phyloP scores from a whole-genome alignment of 441 rosid genomes.

The Adansonia gregorii region DNA sequence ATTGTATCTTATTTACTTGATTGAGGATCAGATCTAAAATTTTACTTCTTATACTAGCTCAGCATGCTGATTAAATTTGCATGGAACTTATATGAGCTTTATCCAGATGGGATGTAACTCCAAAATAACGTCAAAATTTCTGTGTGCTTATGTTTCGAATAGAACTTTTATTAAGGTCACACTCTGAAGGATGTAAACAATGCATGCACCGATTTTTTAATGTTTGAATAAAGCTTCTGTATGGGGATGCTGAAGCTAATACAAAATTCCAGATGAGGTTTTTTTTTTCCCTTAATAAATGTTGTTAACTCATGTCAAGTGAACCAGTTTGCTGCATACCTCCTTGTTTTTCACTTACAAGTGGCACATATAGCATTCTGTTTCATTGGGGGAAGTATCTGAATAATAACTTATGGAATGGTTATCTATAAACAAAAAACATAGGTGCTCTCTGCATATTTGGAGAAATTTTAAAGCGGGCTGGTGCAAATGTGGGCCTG shows the following conservation, averaged over 20 bases:
- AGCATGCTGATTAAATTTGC: slow-evolving; percentile 6
- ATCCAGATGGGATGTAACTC: not conserved
- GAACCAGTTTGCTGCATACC: slow-evolving; percentile 1
- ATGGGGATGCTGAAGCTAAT: not conserved
- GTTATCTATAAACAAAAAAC: slow-evolving; percentile 21
- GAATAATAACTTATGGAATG: slow-evolving; percentile 15
- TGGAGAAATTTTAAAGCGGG: slow-evolving; percentile 71
- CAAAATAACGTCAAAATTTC: not conserved
- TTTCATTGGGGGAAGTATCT: slow-evolving; percentile 8
- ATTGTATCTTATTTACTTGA: not conserved
- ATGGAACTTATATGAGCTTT: not conserved
- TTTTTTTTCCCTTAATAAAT: not conserved
- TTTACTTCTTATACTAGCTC: slow-evolving; percentile 2
- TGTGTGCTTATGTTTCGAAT: not conserved
- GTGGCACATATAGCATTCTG: not conserved
- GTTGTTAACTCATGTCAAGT: not conserved
- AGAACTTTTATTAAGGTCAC: not conserved
- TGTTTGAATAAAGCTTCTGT: slow-evolving; percentile 1
- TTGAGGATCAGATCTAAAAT: not conserved
- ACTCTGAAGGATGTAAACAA: not conserved
- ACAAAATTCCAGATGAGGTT: not conserved
- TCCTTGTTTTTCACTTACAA: not conserved
- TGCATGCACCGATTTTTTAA: not conserved
- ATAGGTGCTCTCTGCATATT: slow-evolving; percentile 73
- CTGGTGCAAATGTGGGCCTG: slow-evolving; percentile 47